A percentile compares a stretch with the other conserved stretches of the same genome.
phyloP scores from a whole-genome alignment of 148 eudicot species.

The Cornus florida region DNA sequence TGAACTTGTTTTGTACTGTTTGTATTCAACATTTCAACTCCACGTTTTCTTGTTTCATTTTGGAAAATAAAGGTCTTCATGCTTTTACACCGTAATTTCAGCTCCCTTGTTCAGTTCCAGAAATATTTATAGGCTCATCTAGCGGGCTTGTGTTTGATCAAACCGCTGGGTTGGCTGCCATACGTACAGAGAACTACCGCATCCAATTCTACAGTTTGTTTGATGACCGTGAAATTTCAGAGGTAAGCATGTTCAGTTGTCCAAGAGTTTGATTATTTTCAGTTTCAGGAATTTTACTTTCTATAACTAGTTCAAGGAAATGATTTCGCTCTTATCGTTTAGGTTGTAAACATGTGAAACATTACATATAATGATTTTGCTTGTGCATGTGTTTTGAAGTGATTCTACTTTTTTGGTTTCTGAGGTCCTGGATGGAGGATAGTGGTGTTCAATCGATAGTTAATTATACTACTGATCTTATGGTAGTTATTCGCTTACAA shows the following conservation, averaged over 20 bases:
- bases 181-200: slow-evolving; percentile 72
- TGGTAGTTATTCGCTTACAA: too few species aligned
- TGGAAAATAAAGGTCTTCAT: not conserved
- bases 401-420: not conserved
- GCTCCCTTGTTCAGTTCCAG: slow-evolving; percentile 75
- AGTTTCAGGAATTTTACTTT: not conserved
- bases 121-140: slow-evolving; percentile 43
- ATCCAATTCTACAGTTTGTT: slow-evolving; percentile 87
- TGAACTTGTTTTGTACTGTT: not conserved
- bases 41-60: not conserved
- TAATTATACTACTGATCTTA: too few species aligned
- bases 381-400: not conserved
- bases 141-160: slow-evolving; percentile 54
- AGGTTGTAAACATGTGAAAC: not conserved
- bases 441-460: too few species aligned
- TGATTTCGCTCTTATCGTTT: not conserved
- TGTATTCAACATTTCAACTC: not conserved
- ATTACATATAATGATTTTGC: not conserved
- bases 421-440: not conserved
- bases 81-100: slow-evolving; percentile 42
- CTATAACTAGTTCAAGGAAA: not conserved
- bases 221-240: slow-evolving; percentile 73
- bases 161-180: slow-evolving; percentile 61
- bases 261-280: not conserved
- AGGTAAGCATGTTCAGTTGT: slow-evolving; percentile 48